These are phyloP conservation scores for Nowakowskiella sp. DNA, from an alignment of 192 early-diverging fungal species.

Conservation along the genomic window DNA sequence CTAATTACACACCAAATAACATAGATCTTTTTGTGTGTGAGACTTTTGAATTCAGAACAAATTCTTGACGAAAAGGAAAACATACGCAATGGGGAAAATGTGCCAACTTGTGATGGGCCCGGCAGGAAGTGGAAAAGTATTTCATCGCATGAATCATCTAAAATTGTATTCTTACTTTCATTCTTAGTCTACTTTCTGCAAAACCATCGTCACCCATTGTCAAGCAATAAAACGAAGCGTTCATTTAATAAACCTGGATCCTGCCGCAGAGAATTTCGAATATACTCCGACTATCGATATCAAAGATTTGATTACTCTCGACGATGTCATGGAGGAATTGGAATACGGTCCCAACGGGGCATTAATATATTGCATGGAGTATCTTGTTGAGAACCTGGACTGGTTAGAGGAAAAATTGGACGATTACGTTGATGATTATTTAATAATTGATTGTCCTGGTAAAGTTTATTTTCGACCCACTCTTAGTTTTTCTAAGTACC, in stretches of 20 bases:
- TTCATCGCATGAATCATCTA: background rate
- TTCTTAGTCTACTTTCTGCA: slow-evolving; percentile 83
- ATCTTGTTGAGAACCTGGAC: slow-evolving; percentile 89
- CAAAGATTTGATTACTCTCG: slow-evolving; percentile 89
- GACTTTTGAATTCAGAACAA: too few relatives aligned
- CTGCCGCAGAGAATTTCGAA: slow-evolving; percentile 93
- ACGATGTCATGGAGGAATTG: slow-evolving; percentile 96
- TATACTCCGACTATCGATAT: slow-evolving; percentile 89
- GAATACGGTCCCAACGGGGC: slow-evolving; percentile 97
- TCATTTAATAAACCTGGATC: slow-evolving; percentile 94
- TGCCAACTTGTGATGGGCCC: slow-evolving; percentile 97
- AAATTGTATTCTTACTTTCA: background rate
- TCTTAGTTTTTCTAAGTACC: slow-evolving; percentile 1
- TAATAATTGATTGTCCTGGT: slow-evolving; percentile 94
- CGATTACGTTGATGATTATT: slow-evolving; percentile 88
- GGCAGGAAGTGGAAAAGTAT: slow-evolving; percentile 81
- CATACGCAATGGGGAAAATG: slow-evolving; percentile 26
- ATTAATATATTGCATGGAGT: slow-evolving; percentile 95
- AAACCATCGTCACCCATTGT: slow-evolving; percentile 90
- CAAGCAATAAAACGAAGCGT: slow-evolving; percentile 73
- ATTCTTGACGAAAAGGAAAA: too few relatives aligned
- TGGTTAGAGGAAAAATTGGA: slow-evolving; percentile 94
- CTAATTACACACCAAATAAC: too few relatives aligned
- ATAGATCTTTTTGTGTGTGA: too few relatives aligned
- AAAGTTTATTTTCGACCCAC: slow-evolving; percentile 1